Conservation (phyloP, 1,139 yeast species). For the Taphrina wiesneri region DNA sequence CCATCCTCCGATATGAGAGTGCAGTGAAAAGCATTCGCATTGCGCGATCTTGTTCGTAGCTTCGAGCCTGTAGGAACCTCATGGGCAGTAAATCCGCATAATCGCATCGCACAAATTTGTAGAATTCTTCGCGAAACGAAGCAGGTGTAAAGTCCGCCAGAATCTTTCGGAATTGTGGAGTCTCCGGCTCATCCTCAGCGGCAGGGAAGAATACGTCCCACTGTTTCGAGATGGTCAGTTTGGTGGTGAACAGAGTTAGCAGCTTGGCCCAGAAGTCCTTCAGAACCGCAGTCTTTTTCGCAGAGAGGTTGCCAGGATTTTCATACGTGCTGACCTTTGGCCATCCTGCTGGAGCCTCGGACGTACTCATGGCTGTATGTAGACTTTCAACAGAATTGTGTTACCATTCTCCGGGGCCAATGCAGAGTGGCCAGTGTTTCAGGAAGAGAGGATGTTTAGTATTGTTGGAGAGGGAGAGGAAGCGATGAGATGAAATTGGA, state of each 20-base stretch:
- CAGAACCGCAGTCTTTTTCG: not conserved
- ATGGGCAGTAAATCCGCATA: constrained; percentile 30
- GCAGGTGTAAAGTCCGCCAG: constrained; percentile 6
- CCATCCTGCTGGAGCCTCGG: not conserved
- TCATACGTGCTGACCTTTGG: not conserved
- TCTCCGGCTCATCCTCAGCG: not conserved
- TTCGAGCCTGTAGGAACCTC: constrained; percentile 27
- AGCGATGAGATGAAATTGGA: not conserved
- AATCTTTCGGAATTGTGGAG: constrained; percentile 2
- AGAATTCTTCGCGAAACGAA: constrained; percentile 20
- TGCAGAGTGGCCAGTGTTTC: too few relatives aligned
- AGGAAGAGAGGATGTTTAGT: not conserved
- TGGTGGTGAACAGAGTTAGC: not conserved
- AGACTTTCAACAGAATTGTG: not conserved
- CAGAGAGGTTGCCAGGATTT: constrained; percentile 11
- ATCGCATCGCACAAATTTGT: constrained; percentile 21
- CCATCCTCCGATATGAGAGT: constrained; percentile 9
- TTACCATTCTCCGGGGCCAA: too few relatives aligned
- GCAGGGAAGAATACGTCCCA: not conserved
- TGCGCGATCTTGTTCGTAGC: constrained; percentile 19
- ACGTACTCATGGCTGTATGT: not conserved
- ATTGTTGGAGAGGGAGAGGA: not conserved
- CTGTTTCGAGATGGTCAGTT: not conserved
- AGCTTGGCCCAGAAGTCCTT: constrained; percentile 13
- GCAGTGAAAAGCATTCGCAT: constrained; percentile 26